These are phyloP conservation scores for Wallacemonas sp. DNA, from an alignment of 208 protist species.

Conservation along the genomic window DNA sequence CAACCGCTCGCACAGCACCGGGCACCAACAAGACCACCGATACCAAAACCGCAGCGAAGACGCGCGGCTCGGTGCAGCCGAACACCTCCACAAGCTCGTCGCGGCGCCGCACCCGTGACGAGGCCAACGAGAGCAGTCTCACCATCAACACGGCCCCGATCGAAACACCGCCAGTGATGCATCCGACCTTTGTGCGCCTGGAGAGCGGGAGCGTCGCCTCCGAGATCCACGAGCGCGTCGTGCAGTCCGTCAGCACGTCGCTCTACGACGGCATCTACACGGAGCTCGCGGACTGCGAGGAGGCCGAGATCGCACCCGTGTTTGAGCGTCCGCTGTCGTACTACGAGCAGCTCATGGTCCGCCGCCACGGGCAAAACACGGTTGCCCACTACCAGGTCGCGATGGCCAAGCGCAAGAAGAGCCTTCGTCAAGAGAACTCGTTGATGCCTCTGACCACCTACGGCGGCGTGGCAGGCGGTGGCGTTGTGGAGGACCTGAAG, in stretches of 20 bases:
- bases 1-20: no score
- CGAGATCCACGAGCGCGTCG: background rate
- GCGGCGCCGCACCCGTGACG: no score
- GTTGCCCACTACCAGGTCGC: slow-evolving; percentile 8
- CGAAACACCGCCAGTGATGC: no score
- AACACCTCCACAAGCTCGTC: background rate
- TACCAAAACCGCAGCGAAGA: background rate
- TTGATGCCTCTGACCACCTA: slow-evolving; percentile 18
- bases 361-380: background rate
- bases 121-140: background rate
- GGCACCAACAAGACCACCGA: background rate
- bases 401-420: background rate
- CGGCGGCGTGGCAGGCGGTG: slow-evolving; percentile 1
- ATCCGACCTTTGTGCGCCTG: no score
- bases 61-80: background rate
- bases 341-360: slow-evolving; percentile 11
- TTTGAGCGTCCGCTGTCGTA: slow-evolving; percentile 16
- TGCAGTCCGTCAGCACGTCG: background rate
- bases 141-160: no score
- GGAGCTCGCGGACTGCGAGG: slow-evolving; percentile 1
- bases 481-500: background rate
- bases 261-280: slow-evolving; percentile 10
- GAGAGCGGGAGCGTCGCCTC: background rate
- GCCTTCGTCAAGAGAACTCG: slow-evolving; percentile 1
- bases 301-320: slow-evolving; percentile 1